These are phyloP conservation scores for Chaetomium tenue DNA, from an alignment of 495 filamentous ascomycete genomes.

Conservation along the genomic window DNA sequence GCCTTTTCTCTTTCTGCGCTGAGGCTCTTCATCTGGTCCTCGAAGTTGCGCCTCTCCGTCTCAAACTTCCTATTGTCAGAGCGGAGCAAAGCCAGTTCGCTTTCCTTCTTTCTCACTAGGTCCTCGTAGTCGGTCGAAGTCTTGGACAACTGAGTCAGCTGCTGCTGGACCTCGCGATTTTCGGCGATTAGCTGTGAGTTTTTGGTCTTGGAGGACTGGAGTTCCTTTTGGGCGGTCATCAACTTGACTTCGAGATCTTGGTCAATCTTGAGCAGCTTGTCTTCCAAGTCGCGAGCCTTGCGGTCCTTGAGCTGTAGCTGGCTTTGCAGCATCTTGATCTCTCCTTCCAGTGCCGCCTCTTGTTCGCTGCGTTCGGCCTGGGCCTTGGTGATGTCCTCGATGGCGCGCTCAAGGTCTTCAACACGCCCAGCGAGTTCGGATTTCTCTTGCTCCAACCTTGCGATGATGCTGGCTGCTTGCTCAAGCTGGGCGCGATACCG, in stretches of 20 bases:
- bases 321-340: slow-evolving; percentile 88
- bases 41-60: slow-evolving; percentile 70
- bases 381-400: slow-evolving; percentile 63
- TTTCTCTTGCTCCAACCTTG: slow-evolving; percentile 80
- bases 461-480: slow-evolving; percentile 84
- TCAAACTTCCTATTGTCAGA: slow-evolving; percentile 77
- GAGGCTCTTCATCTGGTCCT: slow-evolving; percentile 69
- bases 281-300: slow-evolving; percentile 84
- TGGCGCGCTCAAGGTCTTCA: slow-evolving; percentile 61
- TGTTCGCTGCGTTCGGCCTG: slow-evolving; percentile 68
- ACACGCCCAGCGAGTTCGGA: slow-evolving; percentile 65
- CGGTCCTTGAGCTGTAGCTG: slow-evolving; percentile 86
- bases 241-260: slow-evolving; percentile 90
- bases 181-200: slow-evolving; percentile 75
- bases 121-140: slow-evolving; percentile 96
- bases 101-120: slow-evolving; percentile 87
- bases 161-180: slow-evolving; percentile 79
- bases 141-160: slow-evolving; percentile 80
- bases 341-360: slow-evolving; percentile 70
- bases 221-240: slow-evolving; percentile 73
- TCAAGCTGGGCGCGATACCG: slow-evolving; percentile 78
- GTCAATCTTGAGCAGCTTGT: slow-evolving; percentile 77
- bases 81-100: slow-evolving; percentile 80
- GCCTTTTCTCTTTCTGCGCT: slow-evolving; percentile 75
- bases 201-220: slow-evolving; percentile 66